phyloP scores from a whole-genome alignment of 164 flowering plant genomes.

The Magnolia sinica region DNA sequence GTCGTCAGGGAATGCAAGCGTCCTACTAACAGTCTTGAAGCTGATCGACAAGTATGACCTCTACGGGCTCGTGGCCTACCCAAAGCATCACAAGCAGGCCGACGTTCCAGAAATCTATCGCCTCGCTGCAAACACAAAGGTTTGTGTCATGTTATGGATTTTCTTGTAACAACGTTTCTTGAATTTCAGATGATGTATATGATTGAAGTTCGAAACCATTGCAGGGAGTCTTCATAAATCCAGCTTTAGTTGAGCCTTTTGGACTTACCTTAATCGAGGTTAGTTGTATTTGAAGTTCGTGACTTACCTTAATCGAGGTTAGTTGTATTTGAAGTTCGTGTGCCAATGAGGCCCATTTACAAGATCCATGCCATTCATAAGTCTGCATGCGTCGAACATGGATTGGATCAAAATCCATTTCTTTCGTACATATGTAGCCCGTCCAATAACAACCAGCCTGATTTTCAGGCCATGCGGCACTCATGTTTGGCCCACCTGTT shows the following conservation, averaged over 20 bases:
- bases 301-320: slow-evolving; percentile 95
- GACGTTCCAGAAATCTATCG: slow-evolving; percentile 96
- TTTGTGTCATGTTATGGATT: slow-evolving; percentile 10
- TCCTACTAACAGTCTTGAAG: slow-evolving; percentile 81
- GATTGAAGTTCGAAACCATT: not conserved
- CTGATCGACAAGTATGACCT: slow-evolving; percentile 87
- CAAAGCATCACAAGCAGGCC: slow-evolving; percentile 90
- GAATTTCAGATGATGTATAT: not conserved
- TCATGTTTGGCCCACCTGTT: too few species aligned
- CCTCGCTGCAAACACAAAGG: slow-evolving; percentile 87
- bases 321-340: slow-evolving; percentile 9
- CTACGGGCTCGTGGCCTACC: slow-evolving; percentile 88
- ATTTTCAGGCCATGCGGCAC: not conserved
- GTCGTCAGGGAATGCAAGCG: slow-evolving; percentile 74
- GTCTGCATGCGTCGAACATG: too few species aligned
- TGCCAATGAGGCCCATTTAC: not conserved
- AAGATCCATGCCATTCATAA: too few species aligned
- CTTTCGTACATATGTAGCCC: too few species aligned
- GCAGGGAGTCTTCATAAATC: slow-evolving; percentile 97
- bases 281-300: slow-evolving; percentile 13
- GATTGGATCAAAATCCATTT: not conserved
- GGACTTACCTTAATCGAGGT: slow-evolving; percentile 98
- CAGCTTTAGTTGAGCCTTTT: slow-evolving; percentile 93
- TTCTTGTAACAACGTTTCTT: not conserved
- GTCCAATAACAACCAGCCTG: not conserved